A percentile compares a stretch with the other conserved stretches of the same genome.
Evolutionary conservation across 768 basidiomycete genomes (phyloP).

Genomic region (Inosperma sp.): DNA sequence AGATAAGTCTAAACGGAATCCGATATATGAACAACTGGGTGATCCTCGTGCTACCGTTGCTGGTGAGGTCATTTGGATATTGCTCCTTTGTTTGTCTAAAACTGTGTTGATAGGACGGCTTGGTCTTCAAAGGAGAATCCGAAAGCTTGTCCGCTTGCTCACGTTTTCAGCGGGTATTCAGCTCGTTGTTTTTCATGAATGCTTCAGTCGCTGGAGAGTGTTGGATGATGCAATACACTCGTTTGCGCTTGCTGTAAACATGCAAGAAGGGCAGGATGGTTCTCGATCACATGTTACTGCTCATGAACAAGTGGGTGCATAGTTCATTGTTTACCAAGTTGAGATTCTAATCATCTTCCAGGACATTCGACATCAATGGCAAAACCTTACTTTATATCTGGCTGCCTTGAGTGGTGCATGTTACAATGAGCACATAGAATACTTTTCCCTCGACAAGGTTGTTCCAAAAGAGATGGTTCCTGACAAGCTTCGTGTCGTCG

Average conservation of each 20-base stretch:
- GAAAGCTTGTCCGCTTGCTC: slow-evolving; percentile 63
- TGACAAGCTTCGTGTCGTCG: slow-evolving; percentile 63
- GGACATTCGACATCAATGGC: slow-evolving; percentile 81
- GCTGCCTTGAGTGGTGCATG: slow-evolving; percentile 70
- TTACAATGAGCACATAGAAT: slow-evolving; percentile 47
- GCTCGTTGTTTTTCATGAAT: slow-evolving; percentile 79
- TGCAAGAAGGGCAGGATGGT: too few species aligned
- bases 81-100: neutral
- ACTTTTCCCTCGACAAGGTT: slow-evolving; percentile 45
- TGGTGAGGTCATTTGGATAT: slow-evolving; percentile 40
- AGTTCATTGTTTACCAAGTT: neutral
- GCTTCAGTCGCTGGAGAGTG: slow-evolving; percentile 68
- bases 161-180: slow-evolving; percentile 62
- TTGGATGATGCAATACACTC: slow-evolving; percentile 57
- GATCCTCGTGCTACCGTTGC: slow-evolving; percentile 67
- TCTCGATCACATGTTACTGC: slow-evolving; percentile 24
- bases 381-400: slow-evolving; percentile 75
- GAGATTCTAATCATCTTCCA: slow-evolving; percentile 21
- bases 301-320: slow-evolving; percentile 27
- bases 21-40: slow-evolving; percentile 74
- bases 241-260: too few species aligned
- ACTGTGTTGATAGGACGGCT: slow-evolving; percentile 52
- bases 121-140: slow-evolving; percentile 74
- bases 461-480: slow-evolving; percentile 60
- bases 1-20: slow-evolving; percentile 62